Percentiles rank a stretch among this genome's conserved stretches.
These are phyloP conservation scores for Antrodiella citrinella DNA, from an alignment of 768 basidiomycete genomes.

Conservation along the genomic window DNA sequence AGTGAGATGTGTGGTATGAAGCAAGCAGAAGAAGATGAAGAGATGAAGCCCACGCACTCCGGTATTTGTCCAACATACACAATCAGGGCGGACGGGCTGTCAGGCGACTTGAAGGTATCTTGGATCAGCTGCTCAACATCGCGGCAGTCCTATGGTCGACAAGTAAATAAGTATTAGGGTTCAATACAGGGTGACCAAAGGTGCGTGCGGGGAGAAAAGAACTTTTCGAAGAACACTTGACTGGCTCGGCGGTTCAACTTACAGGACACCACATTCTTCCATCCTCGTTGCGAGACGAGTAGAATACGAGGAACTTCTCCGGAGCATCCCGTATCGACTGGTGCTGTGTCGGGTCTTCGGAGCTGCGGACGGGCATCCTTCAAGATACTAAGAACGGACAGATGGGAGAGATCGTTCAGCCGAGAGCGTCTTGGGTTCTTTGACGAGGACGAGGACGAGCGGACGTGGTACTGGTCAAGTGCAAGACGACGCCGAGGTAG, in stretches of 20 bases:
- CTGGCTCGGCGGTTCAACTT: slow-evolving; percentile 14
- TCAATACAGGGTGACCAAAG: slow-evolving; percentile 2
- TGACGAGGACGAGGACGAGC: too few relatives aligned
- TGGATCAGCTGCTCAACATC: slow-evolving; percentile 49
- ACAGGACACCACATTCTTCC: slow-evolving; percentile 70
- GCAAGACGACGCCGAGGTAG: too few relatives aligned
- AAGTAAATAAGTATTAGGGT: too few relatives aligned
- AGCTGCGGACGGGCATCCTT: slow-evolving; percentile 49
- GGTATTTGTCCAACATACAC: slow-evolving; percentile 61
- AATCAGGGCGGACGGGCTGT: slow-evolving; percentile 45
- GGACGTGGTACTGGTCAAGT: too few relatives aligned
- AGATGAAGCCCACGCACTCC: slow-evolving; percentile 38
- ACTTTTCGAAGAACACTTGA: background rate
- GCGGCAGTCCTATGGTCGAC: slow-evolving; percentile 49
- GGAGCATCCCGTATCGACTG: slow-evolving; percentile 30
- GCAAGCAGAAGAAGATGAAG: background rate
- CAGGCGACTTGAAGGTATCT: slow-evolving; percentile 37
- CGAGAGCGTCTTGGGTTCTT: too few relatives aligned
- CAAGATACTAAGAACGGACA: too few relatives aligned
- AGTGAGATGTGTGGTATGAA: slow-evolving; percentile 1
- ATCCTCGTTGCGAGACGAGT: slow-evolving; percentile 51
- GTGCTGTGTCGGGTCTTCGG: slow-evolving; percentile 27
- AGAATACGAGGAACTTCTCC: slow-evolving; percentile 61
- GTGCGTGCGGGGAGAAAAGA: background rate
- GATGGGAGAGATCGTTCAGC: too few relatives aligned